Percentiles rank a stretch among this genome's conserved stretches.
Evolutionary conservation across 2,329 filamentous ascomycete species (phyloP).

Genomic region (Aspergillus sp.): DNA sequence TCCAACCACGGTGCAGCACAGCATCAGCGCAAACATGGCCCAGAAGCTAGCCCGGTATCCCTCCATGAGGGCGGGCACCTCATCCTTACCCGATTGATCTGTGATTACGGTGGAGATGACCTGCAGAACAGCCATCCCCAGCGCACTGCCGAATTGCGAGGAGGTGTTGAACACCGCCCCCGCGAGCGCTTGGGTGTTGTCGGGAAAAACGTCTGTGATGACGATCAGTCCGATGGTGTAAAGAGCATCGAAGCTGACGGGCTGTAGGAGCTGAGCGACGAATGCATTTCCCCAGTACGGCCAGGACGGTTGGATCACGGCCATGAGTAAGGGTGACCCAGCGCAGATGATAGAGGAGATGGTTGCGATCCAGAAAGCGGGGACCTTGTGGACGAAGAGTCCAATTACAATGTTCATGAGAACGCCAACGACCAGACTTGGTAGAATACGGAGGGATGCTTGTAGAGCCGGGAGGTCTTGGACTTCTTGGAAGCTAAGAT

Average conservation of each 20-base stretch:
- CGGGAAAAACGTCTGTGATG: constrained; percentile 13
- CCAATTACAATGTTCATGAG: constrained; percentile 47
- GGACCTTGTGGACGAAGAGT: constrained; percentile 46
- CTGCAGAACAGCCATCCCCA: constrained; percentile 54
- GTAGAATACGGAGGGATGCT: constrained; percentile 49
- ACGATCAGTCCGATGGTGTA: constrained; percentile 17
- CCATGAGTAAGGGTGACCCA: constrained; percentile 56
- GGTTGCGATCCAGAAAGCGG: constrained; percentile 42
- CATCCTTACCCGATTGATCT: constrained; percentile 29
- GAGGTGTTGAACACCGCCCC: constrained; percentile 63
- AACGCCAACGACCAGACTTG: constrained; percentile 46
- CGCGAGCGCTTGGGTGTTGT: constrained; percentile 56
- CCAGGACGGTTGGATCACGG: constrained; percentile 49
- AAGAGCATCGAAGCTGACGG: constrained; percentile 23
- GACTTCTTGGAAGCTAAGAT: constrained; percentile 52
- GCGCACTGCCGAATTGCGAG: constrained; percentile 55
- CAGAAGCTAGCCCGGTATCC: constrained; percentile 57
- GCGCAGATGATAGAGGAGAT: constrained; percentile 45
- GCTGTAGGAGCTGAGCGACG: constrained; percentile 30
- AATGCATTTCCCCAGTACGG: constrained; percentile 54
- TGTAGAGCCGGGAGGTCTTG: constrained; percentile 48
- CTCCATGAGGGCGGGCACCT: constrained; percentile 44
- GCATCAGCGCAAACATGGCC: constrained; percentile 50
- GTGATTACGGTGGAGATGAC: constrained; percentile 47
- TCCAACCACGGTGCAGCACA: constrained; percentile 41